Percentiles rank a stretch among this genome's conserved stretches.
phyloP scores from a whole-genome alignment of 768 basidiomycete genomes.

The Russula olivacea region DNA sequence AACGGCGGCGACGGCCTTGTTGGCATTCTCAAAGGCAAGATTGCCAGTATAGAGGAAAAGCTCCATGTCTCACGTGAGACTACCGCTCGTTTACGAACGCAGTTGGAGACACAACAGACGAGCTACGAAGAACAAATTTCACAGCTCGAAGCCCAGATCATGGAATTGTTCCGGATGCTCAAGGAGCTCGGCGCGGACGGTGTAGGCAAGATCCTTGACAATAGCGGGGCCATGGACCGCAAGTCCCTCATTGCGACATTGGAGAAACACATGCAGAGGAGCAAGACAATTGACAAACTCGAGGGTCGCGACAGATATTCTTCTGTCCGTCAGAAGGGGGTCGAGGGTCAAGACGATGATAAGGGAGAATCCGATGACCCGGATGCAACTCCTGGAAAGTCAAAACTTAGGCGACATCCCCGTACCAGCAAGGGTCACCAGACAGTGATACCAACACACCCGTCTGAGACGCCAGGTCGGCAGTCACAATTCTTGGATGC shows the following conservation, averaged over 20 bases:
- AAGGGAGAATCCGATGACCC: slow-evolving; percentile 44
- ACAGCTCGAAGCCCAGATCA: slow-evolving; percentile 86
- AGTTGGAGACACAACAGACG: slow-evolving; percentile 68
- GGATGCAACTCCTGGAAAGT: slow-evolving; percentile 55
- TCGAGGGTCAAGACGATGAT: slow-evolving; percentile 34
- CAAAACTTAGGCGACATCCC: slow-evolving; percentile 38
- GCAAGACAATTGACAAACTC: slow-evolving; percentile 77
- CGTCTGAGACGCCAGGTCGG: slow-evolving; percentile 44
- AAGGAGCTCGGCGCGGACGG: slow-evolving; percentile 69
- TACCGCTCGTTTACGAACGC: slow-evolving; percentile 65
- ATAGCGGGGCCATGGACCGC: slow-evolving; percentile 62
- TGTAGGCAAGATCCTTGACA: slow-evolving; percentile 64
- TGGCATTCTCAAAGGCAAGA: slow-evolving; percentile 68
- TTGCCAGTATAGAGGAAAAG: slow-evolving; percentile 68
- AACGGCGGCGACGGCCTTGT: slow-evolving; percentile 80
- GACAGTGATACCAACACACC: slow-evolving; percentile 32
- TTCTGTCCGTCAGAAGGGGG: slow-evolving; percentile 29
- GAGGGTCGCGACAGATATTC: slow-evolving; percentile 55
- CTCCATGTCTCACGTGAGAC: slow-evolving; percentile 74
- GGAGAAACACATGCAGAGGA: slow-evolving; percentile 76
- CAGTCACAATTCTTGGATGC: slow-evolving; percentile 88
- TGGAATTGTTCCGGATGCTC: slow-evolving; percentile 92
- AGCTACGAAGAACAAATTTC: slow-evolving; percentile 82
- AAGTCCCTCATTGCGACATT: slow-evolving; percentile 73
- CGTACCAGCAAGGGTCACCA: slow-evolving; percentile 33